These are phyloP conservation scores for Botryotinia globosa DNA, from an alignment of 2,329 filamentous ascomycete genomes.

Conservation along the genomic window DNA sequence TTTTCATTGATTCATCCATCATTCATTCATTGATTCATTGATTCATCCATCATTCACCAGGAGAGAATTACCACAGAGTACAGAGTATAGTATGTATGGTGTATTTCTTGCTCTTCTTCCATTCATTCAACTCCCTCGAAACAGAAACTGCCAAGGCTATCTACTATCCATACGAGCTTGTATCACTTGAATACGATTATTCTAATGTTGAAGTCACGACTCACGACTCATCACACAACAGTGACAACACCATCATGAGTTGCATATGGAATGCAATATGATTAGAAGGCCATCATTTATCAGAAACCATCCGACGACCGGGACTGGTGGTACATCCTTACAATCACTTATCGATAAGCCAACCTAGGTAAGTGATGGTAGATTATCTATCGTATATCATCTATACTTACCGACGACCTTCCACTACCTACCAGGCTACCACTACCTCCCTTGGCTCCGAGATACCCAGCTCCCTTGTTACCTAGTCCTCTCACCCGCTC, in stretches of 20 bases:
- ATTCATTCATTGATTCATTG: background rate
- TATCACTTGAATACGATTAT: background rate
- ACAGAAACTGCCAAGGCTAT: background rate
- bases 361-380: background rate
- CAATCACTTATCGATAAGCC: constrained; percentile 3
- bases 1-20: no score
- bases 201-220: background rate
- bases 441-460: background rate
- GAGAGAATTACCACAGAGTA: background rate
- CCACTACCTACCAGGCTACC: background rate
- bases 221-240: no score
- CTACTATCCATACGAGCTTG: background rate
- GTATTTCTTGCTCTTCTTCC: background rate
- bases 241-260: background rate
- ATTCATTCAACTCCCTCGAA: background rate
- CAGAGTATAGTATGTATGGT: no score
- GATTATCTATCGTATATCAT: background rate
- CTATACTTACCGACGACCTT: background rate
- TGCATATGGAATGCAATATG: background rate
- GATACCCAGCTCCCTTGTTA: background rate
- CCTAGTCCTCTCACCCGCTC: background rate
- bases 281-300: background rate
- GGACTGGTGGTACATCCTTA: background rate
- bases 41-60: no score
- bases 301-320: background rate